Evolutionary conservation across 2,329 filamentous ascomycete genomes (phyloP), one percentile per base, ranked within the genome.

Genomic region (Xylariaceae sp.): DNA sequence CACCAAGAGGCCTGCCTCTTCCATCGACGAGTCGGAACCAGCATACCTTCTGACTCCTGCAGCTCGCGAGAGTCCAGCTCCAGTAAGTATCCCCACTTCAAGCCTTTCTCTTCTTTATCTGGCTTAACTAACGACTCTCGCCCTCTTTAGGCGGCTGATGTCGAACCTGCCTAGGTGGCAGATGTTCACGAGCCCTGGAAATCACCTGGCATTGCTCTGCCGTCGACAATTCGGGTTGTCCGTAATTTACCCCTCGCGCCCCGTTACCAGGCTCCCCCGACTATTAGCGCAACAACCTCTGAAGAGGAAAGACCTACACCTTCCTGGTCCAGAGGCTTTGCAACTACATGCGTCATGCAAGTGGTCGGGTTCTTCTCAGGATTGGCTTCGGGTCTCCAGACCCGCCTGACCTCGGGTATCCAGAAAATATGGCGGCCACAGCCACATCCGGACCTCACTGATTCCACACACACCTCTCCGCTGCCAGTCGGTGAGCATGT

Each of bases 111-210:
- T 11, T 11, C 6, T 11, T 24, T 24, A 6, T 7, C 21, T 24
- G 21, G 11, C 21, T 24, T 6, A 24, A 24, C 21, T 24, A 24
- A 6, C 21, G 9, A 47, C 30, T 7, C 3, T 19, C 12, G 4
- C 31, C 15, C 37, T 19, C 26, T 41, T 29, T 15, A 47, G 44
- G 13, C 34, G 23, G 15, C 38, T 36, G 38, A 40, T 45, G 42
- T 34, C 34, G 38, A 36, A n/a, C 42, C 42, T 45, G 45, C 31
- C 36, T 47, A 47, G 45, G 26, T 31, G 38, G 36, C 45, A 40
- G 39, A n/a, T 18, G 6, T 29, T 24, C 5, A 31, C 16, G 15
- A 14, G 30, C 36, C n/a, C 8, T 33, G 12, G 13, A 36, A 9
- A 34, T 18, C 23, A 6, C 11, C 11, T 6, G 21, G 11, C 7